Evolutionary conservation across 768 basidiomycete species (phyloP).

Genomic region (Crepidotus variabilis): DNA sequence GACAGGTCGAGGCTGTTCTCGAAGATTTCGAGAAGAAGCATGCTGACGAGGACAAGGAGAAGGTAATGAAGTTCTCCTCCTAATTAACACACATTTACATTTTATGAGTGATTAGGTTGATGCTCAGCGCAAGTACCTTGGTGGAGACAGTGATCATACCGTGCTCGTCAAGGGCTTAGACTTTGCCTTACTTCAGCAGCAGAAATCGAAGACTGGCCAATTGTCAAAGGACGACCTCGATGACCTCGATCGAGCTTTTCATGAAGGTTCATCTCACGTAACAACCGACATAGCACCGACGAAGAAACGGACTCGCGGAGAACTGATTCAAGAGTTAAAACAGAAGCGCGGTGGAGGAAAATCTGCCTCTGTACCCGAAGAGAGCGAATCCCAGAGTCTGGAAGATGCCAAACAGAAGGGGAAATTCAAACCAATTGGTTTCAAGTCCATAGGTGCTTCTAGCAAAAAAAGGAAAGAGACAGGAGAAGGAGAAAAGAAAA

Average conservation of each 20-base stretch:
- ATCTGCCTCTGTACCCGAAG: slow-evolving; percentile 15
- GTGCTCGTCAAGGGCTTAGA: slow-evolving; percentile 91
- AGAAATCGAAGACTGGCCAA: slow-evolving; percentile 57
- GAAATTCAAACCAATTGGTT: slow-evolving; percentile 60
- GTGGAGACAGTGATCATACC: slow-evolving; percentile 82
- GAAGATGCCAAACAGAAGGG: slow-evolving; percentile 46
- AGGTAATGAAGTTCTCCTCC: slow-evolving; percentile 31
- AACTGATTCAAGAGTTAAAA: slow-evolving; percentile 72
- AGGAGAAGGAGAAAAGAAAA: slow-evolving; percentile 40
- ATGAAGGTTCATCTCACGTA: slow-evolving; percentile 33
- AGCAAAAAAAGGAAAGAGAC: slow-evolving; percentile 49
- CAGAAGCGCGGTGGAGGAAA: slow-evolving; percentile 38
- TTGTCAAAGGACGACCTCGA: slow-evolving; percentile 72
- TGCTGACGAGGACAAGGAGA: slow-evolving; percentile 54
- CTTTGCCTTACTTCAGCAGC: slow-evolving; percentile 78
- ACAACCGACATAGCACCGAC: slow-evolving; percentile 18
- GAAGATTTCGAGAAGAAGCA: slow-evolving; percentile 76
- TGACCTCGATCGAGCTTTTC: slow-evolving; percentile 72
- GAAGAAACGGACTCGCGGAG: slow-evolving; percentile 76
- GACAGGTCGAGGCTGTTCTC: slow-evolving; percentile 72
- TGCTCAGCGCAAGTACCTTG: slow-evolving; percentile 71
- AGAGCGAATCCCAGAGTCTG: slow-evolving; percentile 29
- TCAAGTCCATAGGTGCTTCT: slow-evolving; percentile 53
- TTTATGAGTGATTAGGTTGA: slow-evolving; percentile 46
- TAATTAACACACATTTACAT: too few species aligned